Evolutionary conservation across 192 early-diverging fungal genomes (phyloP), one percentile per base, ranked within the genome.

Genomic region (Coemansia sp.): DNA sequence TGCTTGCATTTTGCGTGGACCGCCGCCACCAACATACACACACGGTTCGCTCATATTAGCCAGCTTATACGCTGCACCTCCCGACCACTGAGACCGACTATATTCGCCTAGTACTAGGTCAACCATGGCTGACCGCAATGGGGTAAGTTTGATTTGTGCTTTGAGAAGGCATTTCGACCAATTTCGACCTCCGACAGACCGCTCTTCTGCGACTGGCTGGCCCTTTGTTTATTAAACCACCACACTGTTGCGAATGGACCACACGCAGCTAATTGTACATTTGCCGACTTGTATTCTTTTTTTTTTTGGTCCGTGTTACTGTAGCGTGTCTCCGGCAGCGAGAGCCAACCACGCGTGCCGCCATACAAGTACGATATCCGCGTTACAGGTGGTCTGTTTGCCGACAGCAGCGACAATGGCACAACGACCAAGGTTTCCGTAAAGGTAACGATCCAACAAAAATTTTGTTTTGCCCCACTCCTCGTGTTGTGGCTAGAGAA

Each of bases 301-400:
- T 42, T 43, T 29, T 61, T 36, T 41, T n/a, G 49, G 9, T 20
- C 47, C 1, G 36, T 62, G 49, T 38, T 33, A 2, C 20, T 82
- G 72, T 82, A 82, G 80, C 75, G 62, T 51, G 66, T 40, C 36
- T 22, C 68, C 15, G 40, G 20, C 64, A 43, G 67, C 41, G 46
- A 70, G 67, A 40, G 57, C 54, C 55, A 73, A 54, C 52, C 67
- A 29, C 75, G 70, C 52, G 65, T 66, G 11, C 27, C 74, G 46
- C 85, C 85, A 41, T 86, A 77, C 71, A 82, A 82, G 59, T 86
- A 86, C 54, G 85, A 86, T 57, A 86, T 86, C 40, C 85, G 80
- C 44, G 85, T 86, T 33, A 77, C 77, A 0, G 85, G 85, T 60
- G 85, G 79, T 60, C 67, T 86, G 24, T 86, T 76, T 57, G 63